Conservation (phyloP, 2,329 filamentous ascomycete genomes). For the Xylaria digitata region DNA sequence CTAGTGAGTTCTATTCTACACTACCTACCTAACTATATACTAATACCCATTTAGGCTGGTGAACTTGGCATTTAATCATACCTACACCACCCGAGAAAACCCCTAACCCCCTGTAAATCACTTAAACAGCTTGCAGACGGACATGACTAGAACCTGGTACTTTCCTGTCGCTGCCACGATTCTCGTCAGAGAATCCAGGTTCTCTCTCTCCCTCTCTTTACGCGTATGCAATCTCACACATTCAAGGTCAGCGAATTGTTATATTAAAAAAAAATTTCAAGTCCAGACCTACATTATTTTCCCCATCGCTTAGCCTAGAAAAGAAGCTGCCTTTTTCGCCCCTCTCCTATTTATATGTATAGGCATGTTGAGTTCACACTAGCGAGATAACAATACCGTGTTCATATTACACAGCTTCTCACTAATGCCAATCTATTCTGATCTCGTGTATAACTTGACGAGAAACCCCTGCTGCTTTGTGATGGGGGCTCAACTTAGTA, state of each 20-base stretch:
- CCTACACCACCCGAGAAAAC: neutral
- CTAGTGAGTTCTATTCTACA: neutral
- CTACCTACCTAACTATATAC: no score
- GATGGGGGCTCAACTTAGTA: neutral
- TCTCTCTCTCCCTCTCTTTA: neutral
- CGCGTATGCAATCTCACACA: neutral
- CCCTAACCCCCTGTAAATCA: conserved; percentile 14
- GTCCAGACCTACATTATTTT: neutral
- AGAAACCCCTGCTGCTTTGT: neutral
- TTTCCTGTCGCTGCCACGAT: conserved; percentile 24
- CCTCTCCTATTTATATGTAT: conserved; percentile 10
- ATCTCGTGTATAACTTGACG: conserved; percentile 8
- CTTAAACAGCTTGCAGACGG: conserved; percentile 20
- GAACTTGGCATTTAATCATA: conserved; percentile 1
- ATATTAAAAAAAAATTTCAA: no score
- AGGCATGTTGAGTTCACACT: conserved; percentile 2
- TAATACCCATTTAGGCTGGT: conserved; percentile 8
- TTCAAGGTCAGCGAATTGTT: neutral
- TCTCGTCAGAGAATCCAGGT: neutral
- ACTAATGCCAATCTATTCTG: conserved; percentile 4
- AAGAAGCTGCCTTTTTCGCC: neutral
- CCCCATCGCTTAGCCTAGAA: conserved; percentile 6
- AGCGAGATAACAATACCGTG: conserved; percentile 12
- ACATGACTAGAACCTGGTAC: neutral
- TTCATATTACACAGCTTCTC: conserved; percentile 15